phyloP scores from a whole-genome alignment of 1,139 yeast species.

The Kodamaea derodonti region DNA sequence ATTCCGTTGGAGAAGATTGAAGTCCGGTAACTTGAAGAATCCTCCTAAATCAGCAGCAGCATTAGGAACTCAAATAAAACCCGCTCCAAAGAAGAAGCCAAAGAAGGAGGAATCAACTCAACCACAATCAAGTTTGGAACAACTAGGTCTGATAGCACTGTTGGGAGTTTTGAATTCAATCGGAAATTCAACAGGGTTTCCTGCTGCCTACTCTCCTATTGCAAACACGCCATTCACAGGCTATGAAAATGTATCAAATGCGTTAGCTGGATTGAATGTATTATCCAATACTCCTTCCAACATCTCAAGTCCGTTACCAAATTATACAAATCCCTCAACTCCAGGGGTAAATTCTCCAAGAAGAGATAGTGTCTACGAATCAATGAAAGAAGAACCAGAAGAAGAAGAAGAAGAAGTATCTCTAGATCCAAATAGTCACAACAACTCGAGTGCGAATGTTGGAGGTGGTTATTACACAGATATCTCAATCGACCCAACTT shows the following conservation, averaged over 20 bases:
- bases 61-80: slow-evolving; percentile 12
- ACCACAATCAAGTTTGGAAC: slow-evolving; percentile 14
- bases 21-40: slow-evolving; percentile 58
- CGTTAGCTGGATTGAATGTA: slow-evolving; percentile 47
- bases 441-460: slow-evolving; percentile 24
- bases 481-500: slow-evolving; percentile 44
- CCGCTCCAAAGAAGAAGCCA: slow-evolving; percentile 16
- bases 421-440: slow-evolving; percentile 35
- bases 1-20: slow-evolving; percentile 72
- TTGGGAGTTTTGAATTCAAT: not conserved
- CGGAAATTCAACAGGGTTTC: slow-evolving; percentile 20
- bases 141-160: slow-evolving; percentile 12
- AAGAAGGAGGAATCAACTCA: slow-evolving; percentile 16
- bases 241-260: slow-evolving; percentile 42
- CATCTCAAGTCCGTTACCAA: slow-evolving; percentile 29
- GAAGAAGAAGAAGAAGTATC: slow-evolving; percentile 17
- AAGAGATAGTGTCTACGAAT: slow-evolving; percentile 19
- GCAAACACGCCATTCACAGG: slow-evolving; percentile 40
- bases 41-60: slow-evolving; percentile 45
- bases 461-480: slow-evolving; percentile 50
- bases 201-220: slow-evolving; percentile 35
- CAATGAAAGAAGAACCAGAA: too few species aligned
- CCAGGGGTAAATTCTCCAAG: slow-evolving; percentile 17
- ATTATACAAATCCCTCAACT: slow-evolving; percentile 20
- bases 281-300: slow-evolving; percentile 36